Evolutionary conservation across 805 yeast species (phyloP).

Genomic region (Saccharomycopsis sp.): DNA sequence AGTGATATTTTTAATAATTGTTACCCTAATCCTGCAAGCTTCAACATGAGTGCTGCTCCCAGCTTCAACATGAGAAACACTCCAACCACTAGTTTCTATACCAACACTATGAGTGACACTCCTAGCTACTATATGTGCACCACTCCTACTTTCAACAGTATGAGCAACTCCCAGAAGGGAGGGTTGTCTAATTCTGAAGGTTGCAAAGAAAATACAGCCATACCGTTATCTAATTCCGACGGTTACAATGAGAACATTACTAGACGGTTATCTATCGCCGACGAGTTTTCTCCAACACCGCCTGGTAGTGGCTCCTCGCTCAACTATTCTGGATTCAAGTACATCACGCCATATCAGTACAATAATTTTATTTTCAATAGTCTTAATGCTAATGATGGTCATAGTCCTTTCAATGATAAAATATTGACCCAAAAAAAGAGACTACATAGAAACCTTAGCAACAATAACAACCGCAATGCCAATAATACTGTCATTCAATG

Average conservation of each 20-base stretch:
- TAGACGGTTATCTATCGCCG: background rate
- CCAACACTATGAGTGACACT: background rate
- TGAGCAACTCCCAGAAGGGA: too few species aligned
- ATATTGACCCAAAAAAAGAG: background rate
- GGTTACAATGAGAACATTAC: background rate
- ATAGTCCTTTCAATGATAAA: background rate
- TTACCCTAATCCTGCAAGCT: background rate
- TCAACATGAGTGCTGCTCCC: background rate
- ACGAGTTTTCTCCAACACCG: background rate
- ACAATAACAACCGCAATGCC: background rate
- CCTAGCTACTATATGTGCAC: too few species aligned
- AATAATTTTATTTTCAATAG: background rate
- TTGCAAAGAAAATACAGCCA: too few species aligned
- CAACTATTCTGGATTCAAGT: background rate
- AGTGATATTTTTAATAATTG: background rate
- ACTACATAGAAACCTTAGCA: background rate
- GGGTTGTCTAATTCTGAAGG: too few species aligned
- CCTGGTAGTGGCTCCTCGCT: background rate
- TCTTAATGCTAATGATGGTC: background rate
- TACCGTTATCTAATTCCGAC: too few species aligned
- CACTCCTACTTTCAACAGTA: too few species aligned
- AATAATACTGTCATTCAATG: background rate
- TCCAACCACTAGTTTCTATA: background rate
- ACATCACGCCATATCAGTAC: background rate
- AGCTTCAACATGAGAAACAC: background rate